Evolutionary conservation across 148 eudicot genomes (phyloP).

Genomic region (Camellia lanceoleosa): DNA sequence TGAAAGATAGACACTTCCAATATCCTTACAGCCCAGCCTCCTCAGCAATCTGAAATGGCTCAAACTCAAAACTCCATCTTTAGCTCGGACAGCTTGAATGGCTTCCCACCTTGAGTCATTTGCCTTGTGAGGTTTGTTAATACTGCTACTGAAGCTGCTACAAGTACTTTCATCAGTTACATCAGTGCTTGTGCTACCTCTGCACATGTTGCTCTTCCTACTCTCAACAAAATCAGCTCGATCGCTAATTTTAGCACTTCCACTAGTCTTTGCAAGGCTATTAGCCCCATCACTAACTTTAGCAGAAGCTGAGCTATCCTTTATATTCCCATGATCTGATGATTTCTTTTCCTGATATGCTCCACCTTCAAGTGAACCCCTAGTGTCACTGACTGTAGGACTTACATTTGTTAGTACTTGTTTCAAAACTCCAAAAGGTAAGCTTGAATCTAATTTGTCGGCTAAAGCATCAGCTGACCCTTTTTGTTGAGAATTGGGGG

Average conservation of each 20-base stretch:
- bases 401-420: constrained; percentile 17
- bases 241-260: constrained; percentile 69
- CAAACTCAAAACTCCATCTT: constrained; percentile 73
- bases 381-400: constrained; percentile 15
- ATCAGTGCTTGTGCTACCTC: constrained; percentile 82
- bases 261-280: constrained; percentile 61
- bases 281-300: constrained; percentile 63
- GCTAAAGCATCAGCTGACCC: constrained; percentile 35
- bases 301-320: constrained; percentile 43
- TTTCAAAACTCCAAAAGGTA: constrained; percentile 34
- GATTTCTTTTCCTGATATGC: constrained; percentile 44
- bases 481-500: constrained; percentile 25
- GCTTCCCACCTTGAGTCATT: constrained; percentile 93
- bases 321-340: constrained; percentile 33
- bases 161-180: constrained; percentile 79
- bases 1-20: constrained; percentile 89
- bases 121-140: constrained; percentile 82
- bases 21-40: constrained; percentile 92
- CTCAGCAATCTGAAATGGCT: constrained; percentile 78
- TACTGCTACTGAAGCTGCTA: constrained; percentile 81
- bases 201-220: constrained; percentile 68
- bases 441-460: constrained; percentile 43
- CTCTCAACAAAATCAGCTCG: constrained; percentile 64
- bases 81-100: constrained; percentile 69
- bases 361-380: constrained; percentile 30